phyloP scores from a whole-genome alignment of 2,329 filamentous ascomycete species.

The Xylaria sp. region DNA sequence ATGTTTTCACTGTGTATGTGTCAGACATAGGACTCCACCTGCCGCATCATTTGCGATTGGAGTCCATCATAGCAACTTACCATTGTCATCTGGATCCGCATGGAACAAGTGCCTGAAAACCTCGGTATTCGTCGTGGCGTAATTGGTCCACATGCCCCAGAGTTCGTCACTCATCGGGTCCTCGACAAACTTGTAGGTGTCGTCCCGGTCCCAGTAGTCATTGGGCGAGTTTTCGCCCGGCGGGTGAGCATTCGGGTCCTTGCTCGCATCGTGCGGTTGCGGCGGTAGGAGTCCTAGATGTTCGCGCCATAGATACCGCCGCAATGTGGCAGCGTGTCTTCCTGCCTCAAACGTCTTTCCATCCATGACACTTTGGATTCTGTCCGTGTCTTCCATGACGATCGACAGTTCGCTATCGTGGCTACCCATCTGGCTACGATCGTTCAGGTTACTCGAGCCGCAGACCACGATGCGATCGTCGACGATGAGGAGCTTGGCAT shows the following conservation, averaged over 20 bases:
- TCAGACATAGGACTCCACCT: constrained; percentile 10
- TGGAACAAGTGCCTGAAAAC: constrained; percentile 82
- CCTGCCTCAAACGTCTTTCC: constrained; percentile 76
- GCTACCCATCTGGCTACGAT: constrained; percentile 82
- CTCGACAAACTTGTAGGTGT: constrained; percentile 65
- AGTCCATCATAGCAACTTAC: constrained; percentile 44
- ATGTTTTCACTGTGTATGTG: constrained; percentile 70
- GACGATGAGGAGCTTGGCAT: constrained; percentile 86
- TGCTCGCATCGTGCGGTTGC: constrained; percentile 67
- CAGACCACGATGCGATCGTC: constrained; percentile 86
- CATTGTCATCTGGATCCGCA: constrained; percentile 85
- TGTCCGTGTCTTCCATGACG: constrained; percentile 81
- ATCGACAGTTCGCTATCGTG: constrained; percentile 92
- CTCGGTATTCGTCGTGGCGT: constrained; percentile 71
- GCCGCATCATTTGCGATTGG: not conserved
- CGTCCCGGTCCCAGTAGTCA: constrained; percentile 61
- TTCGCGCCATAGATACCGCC: constrained; percentile 85
- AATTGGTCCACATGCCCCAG: constrained; percentile 68
- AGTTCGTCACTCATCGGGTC: constrained; percentile 71
- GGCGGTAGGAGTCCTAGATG: constrained; percentile 81
- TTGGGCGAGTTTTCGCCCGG: constrained; percentile 69
- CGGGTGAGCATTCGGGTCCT: constrained; percentile 74
- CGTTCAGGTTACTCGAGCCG: constrained; percentile 89
- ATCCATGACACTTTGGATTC: constrained; percentile 73
- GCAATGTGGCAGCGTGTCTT: constrained; percentile 79